Evolutionary conservation across 306 rosid species (phyloP).

Genomic region (Inga laurina): DNA sequence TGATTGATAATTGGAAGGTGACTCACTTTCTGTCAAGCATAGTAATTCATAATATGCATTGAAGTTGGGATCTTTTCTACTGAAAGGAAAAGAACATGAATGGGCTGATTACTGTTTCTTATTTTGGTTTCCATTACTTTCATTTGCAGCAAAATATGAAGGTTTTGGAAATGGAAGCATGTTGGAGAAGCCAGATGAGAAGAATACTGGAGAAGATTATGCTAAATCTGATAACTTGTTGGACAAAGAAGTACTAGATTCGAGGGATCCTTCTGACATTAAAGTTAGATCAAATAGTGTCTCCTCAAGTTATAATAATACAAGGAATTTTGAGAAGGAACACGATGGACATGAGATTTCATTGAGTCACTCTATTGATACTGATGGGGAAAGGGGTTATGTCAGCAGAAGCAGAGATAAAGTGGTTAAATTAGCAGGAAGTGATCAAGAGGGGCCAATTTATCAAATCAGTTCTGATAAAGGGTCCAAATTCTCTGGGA

Average conservation of each 20-base stretch:
- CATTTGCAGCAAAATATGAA: slow-evolving; percentile 69
- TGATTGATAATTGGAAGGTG: not conserved
- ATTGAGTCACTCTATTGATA: slow-evolving; percentile 34
- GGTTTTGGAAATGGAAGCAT: slow-evolving; percentile 63
- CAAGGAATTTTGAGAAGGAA: slow-evolving; percentile 43
- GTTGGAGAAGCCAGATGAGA: slow-evolving; percentile 67
- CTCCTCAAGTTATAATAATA: slow-evolving; percentile 41
- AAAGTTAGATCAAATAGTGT: slow-evolving; percentile 47
- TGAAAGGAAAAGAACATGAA: not conserved
- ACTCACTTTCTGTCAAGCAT: not conserved
- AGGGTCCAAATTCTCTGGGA: slow-evolving; percentile 41
- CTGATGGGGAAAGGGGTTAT: slow-evolving; percentile 35
- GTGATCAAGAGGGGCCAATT: slow-evolving; percentile 46
- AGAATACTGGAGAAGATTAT: slow-evolving; percentile 54
- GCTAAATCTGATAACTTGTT: slow-evolving; percentile 49
- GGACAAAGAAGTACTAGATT: slow-evolving; percentile 49
- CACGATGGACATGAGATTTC: slow-evolving; percentile 25
- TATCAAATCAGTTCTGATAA: slow-evolving; percentile 32
- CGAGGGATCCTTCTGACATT: slow-evolving; percentile 50
- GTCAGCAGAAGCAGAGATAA: not conserved
- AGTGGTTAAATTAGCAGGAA: slow-evolving; percentile 42
- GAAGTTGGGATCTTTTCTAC: not conserved
- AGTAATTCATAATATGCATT: not conserved
- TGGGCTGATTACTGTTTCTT: slow-evolving; percentile 18
- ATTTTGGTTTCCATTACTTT: slow-evolving; percentile 26